These are phyloP conservation scores for Aegle marmelos DNA, from an alignment of 345 rosid genomes.

Conservation along the genomic window DNA sequence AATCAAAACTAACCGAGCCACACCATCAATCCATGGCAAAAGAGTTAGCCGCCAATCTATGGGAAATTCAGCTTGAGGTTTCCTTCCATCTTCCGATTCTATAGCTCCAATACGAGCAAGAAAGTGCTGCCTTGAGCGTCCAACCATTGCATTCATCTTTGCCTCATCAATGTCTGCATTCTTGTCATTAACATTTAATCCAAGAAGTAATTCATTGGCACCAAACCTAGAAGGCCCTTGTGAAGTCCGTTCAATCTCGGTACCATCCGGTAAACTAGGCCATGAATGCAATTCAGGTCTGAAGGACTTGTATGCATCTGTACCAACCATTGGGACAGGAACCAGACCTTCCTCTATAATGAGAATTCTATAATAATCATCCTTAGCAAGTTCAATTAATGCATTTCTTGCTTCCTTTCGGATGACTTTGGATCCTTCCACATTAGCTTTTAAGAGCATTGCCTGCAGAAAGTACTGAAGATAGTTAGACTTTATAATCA, in stretches of 20 bases:
- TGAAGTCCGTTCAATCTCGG: slow-evolving; percentile 50
- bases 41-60: slow-evolving; percentile 43
- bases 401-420: slow-evolving; percentile 73
- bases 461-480: slow-evolving; percentile 41
- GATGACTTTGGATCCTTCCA: slow-evolving; percentile 49
- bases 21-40: slow-evolving; percentile 78
- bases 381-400: slow-evolving; percentile 76
- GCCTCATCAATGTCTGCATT: slow-evolving; percentile 55
- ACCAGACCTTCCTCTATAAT: slow-evolving; percentile 81
- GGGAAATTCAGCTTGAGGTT: slow-evolving; percentile 34
- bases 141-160: slow-evolving; percentile 70
- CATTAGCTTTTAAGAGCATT: slow-evolving; percentile 45
- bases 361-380: slow-evolving; percentile 69
- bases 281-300: slow-evolving; percentile 65
- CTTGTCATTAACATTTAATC: slow-evolving; percentile 47
- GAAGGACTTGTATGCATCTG: slow-evolving; percentile 69
- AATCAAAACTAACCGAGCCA: slow-evolving; percentile 83
- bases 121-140: slow-evolving; percentile 69
- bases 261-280: slow-evolving; percentile 84
- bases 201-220: slow-evolving; percentile 76
- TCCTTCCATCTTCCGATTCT: slow-evolving; percentile 56
- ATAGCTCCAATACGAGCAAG: slow-evolving; percentile 84
- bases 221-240: slow-evolving; percentile 65
- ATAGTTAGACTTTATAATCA: slow-evolving; percentile 2
- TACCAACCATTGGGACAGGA: slow-evolving; percentile 75